Evolutionary conservation across 176 grass and related monocot species (phyloP).

Genomic region (Hyparrhenia diplandra): DNA sequence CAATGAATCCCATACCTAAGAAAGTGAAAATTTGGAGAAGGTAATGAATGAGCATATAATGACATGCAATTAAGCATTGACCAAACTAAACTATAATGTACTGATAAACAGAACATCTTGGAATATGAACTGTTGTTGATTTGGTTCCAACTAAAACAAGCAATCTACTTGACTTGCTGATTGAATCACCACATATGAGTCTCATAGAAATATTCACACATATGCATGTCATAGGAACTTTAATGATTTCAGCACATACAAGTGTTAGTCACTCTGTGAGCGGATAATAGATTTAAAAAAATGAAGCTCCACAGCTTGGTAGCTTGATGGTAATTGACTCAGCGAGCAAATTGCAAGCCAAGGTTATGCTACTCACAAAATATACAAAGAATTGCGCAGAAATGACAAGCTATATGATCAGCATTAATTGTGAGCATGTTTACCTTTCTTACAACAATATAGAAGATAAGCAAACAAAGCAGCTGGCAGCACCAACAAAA

Average conservation of each 20-base stretch:
- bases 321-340: conserved; percentile 1
- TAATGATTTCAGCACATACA: background rate
- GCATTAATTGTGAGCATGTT: background rate
- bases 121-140: conserved; percentile 6
- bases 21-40: background rate
- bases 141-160: background rate
- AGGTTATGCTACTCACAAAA: conserved; percentile 8
- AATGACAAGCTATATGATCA: background rate
- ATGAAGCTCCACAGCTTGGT: background rate
- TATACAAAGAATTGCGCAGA: background rate
- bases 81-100: background rate
- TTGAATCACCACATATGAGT: too few relatives aligned
- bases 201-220: conserved; percentile 20
- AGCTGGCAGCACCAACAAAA: background rate
- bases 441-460: background rate
- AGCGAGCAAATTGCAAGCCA: background rate
- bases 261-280: background rate
- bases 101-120: background rate
- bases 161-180: background rate
- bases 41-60: background rate
- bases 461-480: background rate
- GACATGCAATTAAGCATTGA: background rate
- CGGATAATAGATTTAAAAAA: conserved; percentile 9
- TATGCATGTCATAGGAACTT: background rate
- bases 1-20: background rate